Evolutionary conservation across 495 filamentous ascomycete genomes (phyloP).

Genomic region (Lasiosphaeris hirsuta): DNA sequence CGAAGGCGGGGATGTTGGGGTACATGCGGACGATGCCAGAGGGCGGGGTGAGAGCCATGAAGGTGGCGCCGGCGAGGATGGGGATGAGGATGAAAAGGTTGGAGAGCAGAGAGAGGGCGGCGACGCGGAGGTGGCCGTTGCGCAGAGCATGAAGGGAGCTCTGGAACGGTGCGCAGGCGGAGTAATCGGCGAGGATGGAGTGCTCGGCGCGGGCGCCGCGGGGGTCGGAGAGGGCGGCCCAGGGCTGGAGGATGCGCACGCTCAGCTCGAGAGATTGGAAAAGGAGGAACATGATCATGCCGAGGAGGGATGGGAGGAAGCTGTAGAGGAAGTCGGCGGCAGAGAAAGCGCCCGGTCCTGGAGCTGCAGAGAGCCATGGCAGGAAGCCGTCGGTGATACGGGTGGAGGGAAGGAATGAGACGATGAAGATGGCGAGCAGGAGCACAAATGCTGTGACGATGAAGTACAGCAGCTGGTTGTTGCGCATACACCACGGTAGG

Average conservation of each 20-base stretch:
- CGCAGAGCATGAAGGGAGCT: conserved; percentile 58
- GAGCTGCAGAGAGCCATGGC: conserved; percentile 60
- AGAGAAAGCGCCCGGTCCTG: conserved; percentile 66
- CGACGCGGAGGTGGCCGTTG: conserved; percentile 68
- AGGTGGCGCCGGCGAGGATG: conserved; percentile 72
- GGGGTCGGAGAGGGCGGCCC: conserved; percentile 57
- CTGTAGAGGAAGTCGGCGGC: conserved; percentile 84
- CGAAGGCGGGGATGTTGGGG: conserved; percentile 65
- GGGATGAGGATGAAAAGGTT: conserved; percentile 64
- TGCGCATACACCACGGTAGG: conserved; percentile 75
- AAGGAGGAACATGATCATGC: conserved; percentile 69
- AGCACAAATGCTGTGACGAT: conserved; percentile 59
- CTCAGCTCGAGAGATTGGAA: conserved; percentile 75
- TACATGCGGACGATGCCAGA: conserved; percentile 59
- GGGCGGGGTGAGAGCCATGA: conserved; percentile 70
- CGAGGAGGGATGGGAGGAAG: conserved; percentile 75
- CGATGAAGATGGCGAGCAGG: conserved; percentile 67
- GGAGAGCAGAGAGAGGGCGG: conserved; percentile 63
- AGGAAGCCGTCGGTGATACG: conserved; percentile 65
- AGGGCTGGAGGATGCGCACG: conserved; percentile 73
- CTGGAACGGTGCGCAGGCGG: conserved; percentile 59
- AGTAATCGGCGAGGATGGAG: conserved; percentile 72
- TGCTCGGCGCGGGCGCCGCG: conserved; percentile 61
- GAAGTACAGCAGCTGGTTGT: conserved; percentile 60
- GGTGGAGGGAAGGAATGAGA: conserved; percentile 68